Conservation (phyloP, 768 basidiomycete species). For the Cyathus striatus region DNA sequence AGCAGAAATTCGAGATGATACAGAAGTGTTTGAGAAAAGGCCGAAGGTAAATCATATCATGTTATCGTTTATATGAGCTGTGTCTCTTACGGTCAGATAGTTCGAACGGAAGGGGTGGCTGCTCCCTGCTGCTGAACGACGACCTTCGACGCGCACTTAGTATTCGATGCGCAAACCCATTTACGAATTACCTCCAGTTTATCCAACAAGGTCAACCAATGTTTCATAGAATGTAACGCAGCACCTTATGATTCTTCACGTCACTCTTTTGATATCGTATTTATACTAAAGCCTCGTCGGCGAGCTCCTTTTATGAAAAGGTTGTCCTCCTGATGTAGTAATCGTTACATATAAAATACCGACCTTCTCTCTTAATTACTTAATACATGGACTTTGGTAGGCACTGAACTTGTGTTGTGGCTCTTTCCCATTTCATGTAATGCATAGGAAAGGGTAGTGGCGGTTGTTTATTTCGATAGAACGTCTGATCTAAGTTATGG, state of each 20-base stretch:
- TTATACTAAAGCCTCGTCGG: no score
- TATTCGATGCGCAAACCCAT: neutral
- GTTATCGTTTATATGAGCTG: neutral
- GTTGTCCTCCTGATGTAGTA: no score
- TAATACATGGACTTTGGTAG: neutral
- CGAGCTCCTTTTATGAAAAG: no score
- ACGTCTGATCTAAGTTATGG: neutral
- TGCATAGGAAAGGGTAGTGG: neutral
- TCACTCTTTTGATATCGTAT: no score
- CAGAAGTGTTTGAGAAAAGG: constrained; percentile 25
- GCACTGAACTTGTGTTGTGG: neutral
- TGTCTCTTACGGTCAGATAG: constrained; percentile 4
- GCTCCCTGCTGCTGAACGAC: neutral
- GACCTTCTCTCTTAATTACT: neutral
- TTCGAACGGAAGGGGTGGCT: constrained; percentile 12
- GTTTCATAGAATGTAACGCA: neutral
- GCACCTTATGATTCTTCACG: no score
- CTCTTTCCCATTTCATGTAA: neutral
- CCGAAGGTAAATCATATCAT: constrained; percentile 23
- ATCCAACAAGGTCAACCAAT: neutral
- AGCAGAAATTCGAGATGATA: constrained; percentile 13
- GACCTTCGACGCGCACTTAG: neutral
- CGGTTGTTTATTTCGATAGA: neutral
- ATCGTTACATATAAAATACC: no score
- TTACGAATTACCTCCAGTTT: neutral